Evolutionary conservation across 192 early-diverging fungal species (phyloP), one percentile per base, ranked within the genome.

Genomic region (Backusella luteola): DNA sequence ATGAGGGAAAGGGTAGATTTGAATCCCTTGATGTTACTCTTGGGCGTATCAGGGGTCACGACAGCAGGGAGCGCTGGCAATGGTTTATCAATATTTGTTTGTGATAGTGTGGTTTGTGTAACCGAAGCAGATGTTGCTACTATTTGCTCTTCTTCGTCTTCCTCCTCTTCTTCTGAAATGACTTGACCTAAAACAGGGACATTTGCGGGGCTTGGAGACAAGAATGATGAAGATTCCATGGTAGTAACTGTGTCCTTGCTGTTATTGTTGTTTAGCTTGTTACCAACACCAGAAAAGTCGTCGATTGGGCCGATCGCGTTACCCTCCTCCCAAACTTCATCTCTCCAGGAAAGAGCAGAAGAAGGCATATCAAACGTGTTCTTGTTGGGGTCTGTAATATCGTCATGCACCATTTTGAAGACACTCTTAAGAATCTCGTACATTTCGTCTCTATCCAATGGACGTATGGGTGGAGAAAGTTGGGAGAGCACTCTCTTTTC

Each of bases 401-500:
- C 42, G 8, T 71, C 42, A 7, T 71, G 70, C 19, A 71, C 41
- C 39, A 71, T 29, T 49, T 21, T 21, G 3, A 71, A 49, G 6
- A 41, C 70, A 17, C 42, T 23, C 42, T 71, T 71, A 7, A 71
- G 39, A 42, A 71, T 71, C 8, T 71, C 70, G 17, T 41, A 29
- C 29, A 71, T 32, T 49, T 71, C 70, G 11, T 23, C 26, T 26
- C 29, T 36, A 21, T 71, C 70, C 15, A 71, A 32, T 4, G 35
- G 26, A 29, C 17, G 29, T 8, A 71, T 23, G 15, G 26, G 70
- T 71, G 41, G 70, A 17, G 70, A 12, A 12, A 71, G 42, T 44
- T 71, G 70, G 15, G 70, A 32, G 6, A 71, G 26, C 15, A 71
- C 35, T 26, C 42, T 29, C 39, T 71, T 71, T 49, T 71, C 70